phyloP scores from a whole-genome alignment of 352 stramenopile species.

The Phytophthora constricta region DNA sequence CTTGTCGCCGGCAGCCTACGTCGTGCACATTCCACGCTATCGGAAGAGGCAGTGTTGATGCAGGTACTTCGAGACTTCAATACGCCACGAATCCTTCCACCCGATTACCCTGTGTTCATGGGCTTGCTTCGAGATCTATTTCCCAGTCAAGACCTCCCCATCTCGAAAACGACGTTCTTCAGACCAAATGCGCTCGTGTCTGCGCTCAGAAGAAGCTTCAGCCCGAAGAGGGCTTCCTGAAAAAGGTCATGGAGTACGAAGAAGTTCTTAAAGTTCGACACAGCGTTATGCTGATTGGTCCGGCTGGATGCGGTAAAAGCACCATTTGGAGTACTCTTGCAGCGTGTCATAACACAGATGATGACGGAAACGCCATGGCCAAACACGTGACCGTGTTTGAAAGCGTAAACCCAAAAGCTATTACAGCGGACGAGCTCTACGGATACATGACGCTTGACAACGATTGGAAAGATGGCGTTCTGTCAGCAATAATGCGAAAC shows the following conservation, averaged over 20 bases:
- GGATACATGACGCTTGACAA: slow-evolving; percentile 97
- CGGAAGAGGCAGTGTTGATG: slow-evolving; percentile 94
- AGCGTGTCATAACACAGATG: slow-evolving; percentile 63
- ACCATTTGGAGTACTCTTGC: slow-evolving; percentile 96
- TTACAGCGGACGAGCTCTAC: slow-evolving; percentile 94
- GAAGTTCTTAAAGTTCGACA: slow-evolving; percentile 95
- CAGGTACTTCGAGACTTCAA: slow-evolving; percentile 97
- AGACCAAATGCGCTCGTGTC: slow-evolving; percentile 52
- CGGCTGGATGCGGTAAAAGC: slow-evolving; percentile 94
- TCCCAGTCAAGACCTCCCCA: slow-evolving; percentile 55
- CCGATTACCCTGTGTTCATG: slow-evolving; percentile 95
- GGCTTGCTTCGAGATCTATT: slow-evolving; percentile 95
- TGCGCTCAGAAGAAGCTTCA: slow-evolving; percentile 85
- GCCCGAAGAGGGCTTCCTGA: slow-evolving; percentile 95
- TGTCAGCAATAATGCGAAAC: slow-evolving; percentile 97
- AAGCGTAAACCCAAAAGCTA: slow-evolving; percentile 95
- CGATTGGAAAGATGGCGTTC: slow-evolving; percentile 97
- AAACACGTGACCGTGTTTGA: slow-evolving; percentile 95
- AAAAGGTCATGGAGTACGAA: slow-evolving; percentile 96
- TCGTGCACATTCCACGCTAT: slow-evolving; percentile 78
- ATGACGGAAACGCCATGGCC: slow-evolving; percentile 64
- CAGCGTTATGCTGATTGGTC: slow-evolving; percentile 96
- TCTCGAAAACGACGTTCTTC: slow-evolving; percentile 53
- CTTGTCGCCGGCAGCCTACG: slow-evolving; percentile 94
- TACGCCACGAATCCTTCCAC: slow-evolving; percentile 92